A percentile compares a stretch with the other conserved stretches of the same genome.
Evolutionary conservation across 2,329 filamentous ascomycete species (phyloP).

Genomic region (Aspergillus pseudoglaucus): DNA sequence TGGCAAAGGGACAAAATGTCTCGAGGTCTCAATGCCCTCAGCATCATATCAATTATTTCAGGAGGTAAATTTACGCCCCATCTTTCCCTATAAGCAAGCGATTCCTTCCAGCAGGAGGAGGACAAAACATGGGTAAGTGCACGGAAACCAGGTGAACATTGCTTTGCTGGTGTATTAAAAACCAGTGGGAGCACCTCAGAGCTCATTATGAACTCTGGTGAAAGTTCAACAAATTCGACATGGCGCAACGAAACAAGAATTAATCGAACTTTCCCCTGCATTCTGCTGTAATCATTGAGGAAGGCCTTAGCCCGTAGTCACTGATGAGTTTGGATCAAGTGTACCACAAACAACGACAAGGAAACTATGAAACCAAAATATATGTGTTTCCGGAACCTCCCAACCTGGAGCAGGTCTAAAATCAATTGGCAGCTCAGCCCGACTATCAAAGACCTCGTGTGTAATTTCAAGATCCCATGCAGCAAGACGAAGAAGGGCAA

Average conservation of each 20-base stretch:
- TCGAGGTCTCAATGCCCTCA: slow-evolving; percentile 10
- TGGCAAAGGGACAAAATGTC: slow-evolving; percentile 17
- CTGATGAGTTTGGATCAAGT: not conserved
- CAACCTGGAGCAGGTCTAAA: slow-evolving; percentile 3
- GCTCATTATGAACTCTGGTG: slow-evolving; percentile 3
- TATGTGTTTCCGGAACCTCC: not conserved
- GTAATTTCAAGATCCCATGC: slow-evolving; percentile 18
- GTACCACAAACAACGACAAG: slow-evolving; percentile 9
- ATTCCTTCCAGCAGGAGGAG: slow-evolving; percentile 16
- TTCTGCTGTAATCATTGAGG: not conserved
- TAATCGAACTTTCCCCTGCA: slow-evolving; percentile 1
- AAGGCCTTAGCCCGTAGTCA: not conserved
- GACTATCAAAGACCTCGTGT: slow-evolving; percentile 4
- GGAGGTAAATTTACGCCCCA: slow-evolving; percentile 6
- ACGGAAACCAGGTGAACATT: slow-evolving; percentile 21
- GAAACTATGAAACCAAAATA: slow-evolving; percentile 15
- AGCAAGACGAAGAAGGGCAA: slow-evolving; percentile 16
- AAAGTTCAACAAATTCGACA: slow-evolving; percentile 15
- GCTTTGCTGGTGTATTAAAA: slow-evolving; percentile 12
- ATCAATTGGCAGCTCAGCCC: slow-evolving; percentile 10
- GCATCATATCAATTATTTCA: slow-evolving; percentile 10
- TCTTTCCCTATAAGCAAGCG: slow-evolving; percentile 9
- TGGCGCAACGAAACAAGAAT: slow-evolving; percentile 17
- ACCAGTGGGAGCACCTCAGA: slow-evolving; percentile 11
- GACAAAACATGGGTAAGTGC: slow-evolving; percentile 15